phyloP scores from a whole-genome alignment of 208 protist genomes.

The Wallacemonas sp. region DNA sequence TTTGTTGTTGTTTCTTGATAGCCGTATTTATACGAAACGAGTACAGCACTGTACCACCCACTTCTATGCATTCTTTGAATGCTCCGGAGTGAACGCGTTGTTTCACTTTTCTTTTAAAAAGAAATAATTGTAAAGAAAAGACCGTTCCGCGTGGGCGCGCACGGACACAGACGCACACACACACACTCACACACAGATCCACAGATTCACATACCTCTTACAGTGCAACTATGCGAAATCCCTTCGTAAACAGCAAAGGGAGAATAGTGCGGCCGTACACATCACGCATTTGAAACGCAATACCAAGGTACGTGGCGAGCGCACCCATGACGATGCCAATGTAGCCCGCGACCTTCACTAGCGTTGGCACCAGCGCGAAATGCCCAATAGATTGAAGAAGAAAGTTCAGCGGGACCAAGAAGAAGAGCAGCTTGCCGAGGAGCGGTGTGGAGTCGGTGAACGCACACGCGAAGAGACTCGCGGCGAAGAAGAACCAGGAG shows the following conservation, averaged over 20 bases:
- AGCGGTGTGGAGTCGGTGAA: slow-evolving; percentile 20
- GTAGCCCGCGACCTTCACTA: slow-evolving; percentile 44
- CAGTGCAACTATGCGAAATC: slow-evolving; percentile 31
- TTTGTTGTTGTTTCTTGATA: no score
- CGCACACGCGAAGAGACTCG: slow-evolving; percentile 20
- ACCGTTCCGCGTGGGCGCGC: no score
- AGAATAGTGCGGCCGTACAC: slow-evolving; percentile 36
- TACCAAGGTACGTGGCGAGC: slow-evolving; percentile 45
- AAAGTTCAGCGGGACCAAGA: slow-evolving; percentile 30
- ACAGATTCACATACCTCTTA: slow-evolving; percentile 3
- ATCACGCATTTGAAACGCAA: slow-evolving; percentile 48
- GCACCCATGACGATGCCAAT: slow-evolving; percentile 46
- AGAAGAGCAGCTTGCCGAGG: slow-evolving; percentile 26
- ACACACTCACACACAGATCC: no score
- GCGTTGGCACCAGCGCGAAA: slow-evolving; percentile 9
- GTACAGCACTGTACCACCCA: no score
- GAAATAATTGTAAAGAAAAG: no score
- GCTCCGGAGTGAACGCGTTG: no score
- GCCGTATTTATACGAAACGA: no score
- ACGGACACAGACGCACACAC: no score
- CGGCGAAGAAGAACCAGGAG: slow-evolving; percentile 37
- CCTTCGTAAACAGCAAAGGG: slow-evolving; percentile 33
- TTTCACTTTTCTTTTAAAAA: no score
- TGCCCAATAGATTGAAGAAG: slow-evolving; percentile 16
- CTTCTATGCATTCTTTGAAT: no score